Base-by-base conservation (phyloP, 2,329 filamentous ascomycete genomes). In the Trichoderma sp. region DNA sequence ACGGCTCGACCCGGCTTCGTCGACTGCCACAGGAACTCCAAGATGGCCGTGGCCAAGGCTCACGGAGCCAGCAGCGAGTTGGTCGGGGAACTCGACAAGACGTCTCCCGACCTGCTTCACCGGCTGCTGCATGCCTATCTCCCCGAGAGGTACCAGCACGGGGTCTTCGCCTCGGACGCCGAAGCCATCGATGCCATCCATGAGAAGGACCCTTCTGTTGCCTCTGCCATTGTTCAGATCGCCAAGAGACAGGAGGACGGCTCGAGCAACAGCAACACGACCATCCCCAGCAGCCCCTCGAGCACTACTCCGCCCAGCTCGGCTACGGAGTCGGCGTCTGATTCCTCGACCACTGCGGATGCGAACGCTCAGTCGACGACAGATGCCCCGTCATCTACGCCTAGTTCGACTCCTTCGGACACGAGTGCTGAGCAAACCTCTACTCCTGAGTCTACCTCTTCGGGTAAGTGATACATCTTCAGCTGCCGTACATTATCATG, bases 121-220 rank as follows among this genome's bases (percentile, higher is more conserved):
- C 83, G 84, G 54, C 84, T 90, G 61, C 80, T 93, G 39, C 87
- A 90, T 74, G 79, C 82, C 67, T 83, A 88, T 71, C 80, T 88
- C 62, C 83, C 85, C 52, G 81, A 83, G 55, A 85, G 85, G 72
- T 91, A 88, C 77, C 83, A 87, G 73, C 84, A 90, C 72, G 89
- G 89, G 66, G 82, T 91, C 64, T 90, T 88, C 74, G 82, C 85
- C 68, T 85, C 86, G 68, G 88, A 90, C 71, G 82, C 81, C 69
- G 80, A 82, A 12, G 88, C 88, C 28, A 80, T 90, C 63, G 85
- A 90, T 74, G 85, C 83, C 41, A 81, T 90, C 30, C 84, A 87
- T 76, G 79, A 80, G 50, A 82, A 84, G 68, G 83, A 91, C 72
- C 83, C 86, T 24, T 80, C 83, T 44, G 79, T 90, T 44, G 88